Evolutionary conservation across 2,329 filamentous ascomycete genomes (phyloP).

Genomic region (Penicillium sp.): DNA sequence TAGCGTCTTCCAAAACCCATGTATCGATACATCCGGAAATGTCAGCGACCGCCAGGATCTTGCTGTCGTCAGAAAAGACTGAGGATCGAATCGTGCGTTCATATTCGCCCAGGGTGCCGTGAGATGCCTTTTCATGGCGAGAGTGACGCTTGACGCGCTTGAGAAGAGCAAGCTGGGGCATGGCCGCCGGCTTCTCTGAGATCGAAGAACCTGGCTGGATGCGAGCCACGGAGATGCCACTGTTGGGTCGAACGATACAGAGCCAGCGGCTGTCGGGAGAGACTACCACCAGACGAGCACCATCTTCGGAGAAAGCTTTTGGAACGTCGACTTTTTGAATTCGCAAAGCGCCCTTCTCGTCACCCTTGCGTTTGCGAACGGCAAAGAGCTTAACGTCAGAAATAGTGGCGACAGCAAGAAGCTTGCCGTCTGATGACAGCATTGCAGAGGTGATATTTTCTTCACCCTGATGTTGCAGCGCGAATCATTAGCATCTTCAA

Average conservation of each 20-base stretch:
- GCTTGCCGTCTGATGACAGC: conserved; percentile 63
- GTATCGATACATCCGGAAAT: conserved; percentile 80
- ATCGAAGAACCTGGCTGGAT: conserved; percentile 39
- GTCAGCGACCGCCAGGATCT: conserved; percentile 71
- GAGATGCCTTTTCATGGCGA: conserved; percentile 44
- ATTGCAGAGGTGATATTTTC: conserved; percentile 73
- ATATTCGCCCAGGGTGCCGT: conserved; percentile 68
- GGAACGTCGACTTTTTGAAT: conserved; percentile 67
- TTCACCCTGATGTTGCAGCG: conserved; percentile 51
- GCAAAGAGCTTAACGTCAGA: conserved; percentile 72
- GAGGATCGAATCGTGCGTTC: conserved; percentile 67
- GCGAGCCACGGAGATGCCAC: conserved; percentile 50
- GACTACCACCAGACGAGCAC: conserved; percentile 59
- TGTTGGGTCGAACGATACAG: conserved; percentile 53
- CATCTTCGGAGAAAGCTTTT: conserved; percentile 49
- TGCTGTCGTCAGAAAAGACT: conserved; percentile 74
- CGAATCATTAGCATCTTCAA: conserved; percentile 7
- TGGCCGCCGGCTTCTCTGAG: conserved; percentile 39
- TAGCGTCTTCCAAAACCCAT: conserved; percentile 62
- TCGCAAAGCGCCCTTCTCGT: conserved; percentile 55
- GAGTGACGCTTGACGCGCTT: conserved; percentile 31
- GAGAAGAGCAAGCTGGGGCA: conserved; percentile 41
- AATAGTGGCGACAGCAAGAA: conserved; percentile 70
- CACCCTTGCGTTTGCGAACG: conserved; percentile 50
- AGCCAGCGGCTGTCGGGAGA: conserved; percentile 45